Percentiles rank a stretch among this genome's conserved stretches.
Evolutionary conservation across 2,329 filamentous ascomycete species (phyloP).

Genomic region (Metarhizium sp.): DNA sequence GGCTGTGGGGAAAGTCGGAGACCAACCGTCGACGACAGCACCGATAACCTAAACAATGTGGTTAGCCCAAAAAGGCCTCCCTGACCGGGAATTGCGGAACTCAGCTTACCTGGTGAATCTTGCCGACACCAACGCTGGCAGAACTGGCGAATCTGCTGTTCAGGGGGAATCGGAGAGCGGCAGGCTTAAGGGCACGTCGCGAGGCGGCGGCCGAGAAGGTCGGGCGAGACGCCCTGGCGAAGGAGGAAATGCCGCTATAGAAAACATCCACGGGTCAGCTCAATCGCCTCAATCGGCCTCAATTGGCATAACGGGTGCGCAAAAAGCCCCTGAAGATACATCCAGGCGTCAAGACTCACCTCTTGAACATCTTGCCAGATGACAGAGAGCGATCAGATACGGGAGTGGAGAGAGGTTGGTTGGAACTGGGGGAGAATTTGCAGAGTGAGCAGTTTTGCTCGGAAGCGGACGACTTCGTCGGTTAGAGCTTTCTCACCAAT

Average conservation of each 20-base stretch:
- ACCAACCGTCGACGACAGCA: constrained; percentile 96
- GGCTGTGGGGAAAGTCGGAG: constrained; percentile 6
- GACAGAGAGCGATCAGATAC: constrained; percentile 54
- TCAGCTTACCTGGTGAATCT: constrained; percentile 56
- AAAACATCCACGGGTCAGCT: constrained; percentile 22
- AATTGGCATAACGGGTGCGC: constrained; percentile 29
- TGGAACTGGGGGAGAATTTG: constrained; percentile 39
- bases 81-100: constrained; percentile 2
- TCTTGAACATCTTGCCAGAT: constrained; percentile 76
- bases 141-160: constrained; percentile 52
- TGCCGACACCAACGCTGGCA: constrained; percentile 49
- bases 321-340: constrained; percentile 16
- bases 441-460: constrained; percentile 40
- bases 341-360: constrained; percentile 44
- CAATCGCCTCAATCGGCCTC: constrained; percentile 44
- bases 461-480: constrained; percentile 31
- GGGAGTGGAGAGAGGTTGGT: constrained; percentile 48
- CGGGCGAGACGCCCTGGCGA: constrained; percentile 53
- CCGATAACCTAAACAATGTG: constrained; percentile 79
- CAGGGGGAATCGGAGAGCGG: constrained; percentile 44
- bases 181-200: constrained; percentile 49
- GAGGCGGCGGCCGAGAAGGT: constrained; percentile 47
- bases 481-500: constrained; percentile 32
- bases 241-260: constrained; percentile 56
- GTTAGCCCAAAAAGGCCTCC: constrained; percentile 20